Conservation (phyloP, 495 filamentous ascomycete species). For the Rhizodiscina lignyota region DNA sequence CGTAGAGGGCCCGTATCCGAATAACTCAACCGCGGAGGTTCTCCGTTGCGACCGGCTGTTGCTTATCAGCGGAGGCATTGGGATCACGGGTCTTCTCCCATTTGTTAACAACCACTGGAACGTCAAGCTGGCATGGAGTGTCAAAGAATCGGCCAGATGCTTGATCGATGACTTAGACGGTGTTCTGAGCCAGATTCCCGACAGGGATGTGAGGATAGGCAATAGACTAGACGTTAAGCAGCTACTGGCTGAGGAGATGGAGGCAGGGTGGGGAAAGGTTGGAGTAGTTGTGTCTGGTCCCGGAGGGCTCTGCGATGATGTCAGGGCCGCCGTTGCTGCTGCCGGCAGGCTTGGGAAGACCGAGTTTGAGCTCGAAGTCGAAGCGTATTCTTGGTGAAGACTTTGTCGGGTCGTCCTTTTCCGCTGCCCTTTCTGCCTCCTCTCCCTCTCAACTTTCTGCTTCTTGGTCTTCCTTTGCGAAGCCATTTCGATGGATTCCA, state of each 20-base stretch:
- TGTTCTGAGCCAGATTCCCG: slow-evolving; percentile 9
- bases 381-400: slow-evolving; percentile 3
- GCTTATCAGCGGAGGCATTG: slow-evolving; percentile 28
- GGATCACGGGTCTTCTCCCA: slow-evolving; percentile 23
- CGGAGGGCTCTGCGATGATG: slow-evolving; percentile 11
- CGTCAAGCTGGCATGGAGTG: slow-evolving; percentile 23
- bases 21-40: slow-evolving; percentile 5
- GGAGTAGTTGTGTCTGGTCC: slow-evolving; percentile 28
- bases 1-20: slow-evolving; percentile 11
- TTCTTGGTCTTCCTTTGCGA: too few relatives aligned
- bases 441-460: too few relatives aligned
- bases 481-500: too few relatives aligned
- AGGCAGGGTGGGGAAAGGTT: slow-evolving; percentile 19
- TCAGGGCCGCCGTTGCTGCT: slow-evolving; percentile 5
- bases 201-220: slow-evolving; percentile 21
- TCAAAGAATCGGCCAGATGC: slow-evolving; percentile 1
- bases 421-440: too few relatives aligned
- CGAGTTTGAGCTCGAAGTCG: slow-evolving; percentile 6
- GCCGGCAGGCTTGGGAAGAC: slow-evolving; percentile 1
- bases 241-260: slow-evolving; percentile 16
- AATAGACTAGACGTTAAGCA: slow-evolving; percentile 13
- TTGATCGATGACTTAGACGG: slow-evolving; percentile 13
- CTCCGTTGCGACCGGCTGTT: slow-evolving; percentile 14
- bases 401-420: too few relatives aligned
- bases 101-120: slow-evolving; percentile 16